These are phyloP conservation scores for Neopestalotiopsis clavispora DNA, from an alignment of 2,329 filamentous ascomycete genomes.

Conservation along the genomic window DNA sequence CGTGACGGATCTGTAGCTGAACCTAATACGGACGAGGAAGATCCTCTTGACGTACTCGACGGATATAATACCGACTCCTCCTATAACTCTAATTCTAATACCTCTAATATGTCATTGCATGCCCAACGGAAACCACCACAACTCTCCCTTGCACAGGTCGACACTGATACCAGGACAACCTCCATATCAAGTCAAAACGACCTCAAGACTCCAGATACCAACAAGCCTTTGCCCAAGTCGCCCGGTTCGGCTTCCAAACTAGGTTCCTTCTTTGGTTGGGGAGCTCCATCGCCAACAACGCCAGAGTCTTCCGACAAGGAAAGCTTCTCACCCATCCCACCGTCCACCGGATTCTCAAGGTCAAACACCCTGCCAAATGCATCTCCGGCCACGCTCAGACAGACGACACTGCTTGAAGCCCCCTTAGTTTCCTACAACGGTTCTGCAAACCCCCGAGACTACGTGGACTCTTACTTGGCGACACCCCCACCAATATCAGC, in stretches of 20 bases:
- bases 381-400: slow-evolving; percentile 43
- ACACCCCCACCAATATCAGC: slow-evolving; percentile 48
- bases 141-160: slow-evolving; percentile 52
- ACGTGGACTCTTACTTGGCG: slow-evolving; percentile 57
- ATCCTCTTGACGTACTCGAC: slow-evolving; percentile 38
- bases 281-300: slow-evolving; percentile 49
- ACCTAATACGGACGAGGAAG: slow-evolving; percentile 40
- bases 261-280: slow-evolving; percentile 60
- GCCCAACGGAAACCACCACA: slow-evolving; percentile 57
- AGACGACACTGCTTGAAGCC: slow-evolving; percentile 41
- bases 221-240: slow-evolving; percentile 61
- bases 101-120: slow-evolving; percentile 53
- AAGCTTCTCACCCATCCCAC: slow-evolving; percentile 51
- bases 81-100: slow-evolving; percentile 36
- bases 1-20: slow-evolving; percentile 42
- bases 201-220: slow-evolving; percentile 46
- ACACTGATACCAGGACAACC: slow-evolving; percentile 34
- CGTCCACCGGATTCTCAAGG: slow-evolving; percentile 52
- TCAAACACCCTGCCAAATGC: slow-evolving; percentile 45
- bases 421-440: slow-evolving; percentile 44
- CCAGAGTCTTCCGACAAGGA: slow-evolving; percentile 56
- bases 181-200: slow-evolving; percentile 26
- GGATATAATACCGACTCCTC: slow-evolving; percentile 40
- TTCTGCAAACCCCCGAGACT: slow-evolving; percentile 49
- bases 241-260: slow-evolving; percentile 52